Evolutionary conservation across 1,139 yeast genomes (phyloP).

Genomic region (Wickerhamomyces sp.): DNA sequence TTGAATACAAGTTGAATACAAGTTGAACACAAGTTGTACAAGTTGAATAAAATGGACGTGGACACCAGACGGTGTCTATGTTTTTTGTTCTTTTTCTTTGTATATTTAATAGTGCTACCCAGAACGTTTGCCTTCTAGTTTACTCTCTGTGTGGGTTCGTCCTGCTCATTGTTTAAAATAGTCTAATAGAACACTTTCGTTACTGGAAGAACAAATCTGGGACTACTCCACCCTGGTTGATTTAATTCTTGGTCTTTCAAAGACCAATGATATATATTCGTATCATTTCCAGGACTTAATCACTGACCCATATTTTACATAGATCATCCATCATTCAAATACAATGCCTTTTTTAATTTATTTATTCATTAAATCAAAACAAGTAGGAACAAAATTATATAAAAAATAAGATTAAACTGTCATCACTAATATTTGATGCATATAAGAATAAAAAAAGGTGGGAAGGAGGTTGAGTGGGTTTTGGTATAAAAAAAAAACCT

Average conservation of each 20-base stretch:
- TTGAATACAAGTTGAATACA: too few relatives aligned
- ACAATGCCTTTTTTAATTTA: neutral
- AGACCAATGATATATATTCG: neutral
- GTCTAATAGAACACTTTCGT: constrained; percentile 25
- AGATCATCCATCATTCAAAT: neutral
- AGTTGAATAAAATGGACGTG: neutral
- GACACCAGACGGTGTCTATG: constrained; percentile 1
- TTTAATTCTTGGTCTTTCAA: too few relatives aligned
- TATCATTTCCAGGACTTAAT: constrained; percentile 24
- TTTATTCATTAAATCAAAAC: neutral
- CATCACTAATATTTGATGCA: too few relatives aligned
- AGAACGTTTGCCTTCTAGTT: constrained; percentile 25
- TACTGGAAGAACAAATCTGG: constrained; percentile 24
- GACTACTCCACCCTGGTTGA: constrained; percentile 28
- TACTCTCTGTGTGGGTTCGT: constrained; percentile 26
- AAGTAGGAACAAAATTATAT: too few relatives aligned
- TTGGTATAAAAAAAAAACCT: too few relatives aligned
- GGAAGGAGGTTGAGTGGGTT: too few relatives aligned
- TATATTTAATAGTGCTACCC: constrained; percentile 8
- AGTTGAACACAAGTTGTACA: too few relatives aligned
- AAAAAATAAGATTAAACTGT: too few relatives aligned
- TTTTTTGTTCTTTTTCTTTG: neutral
- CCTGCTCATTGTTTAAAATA: constrained; percentile 22
- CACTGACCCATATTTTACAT: constrained; percentile 22
- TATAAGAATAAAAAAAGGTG: too few relatives aligned